A percentile compares a stretch with the other conserved stretches of the same genome.
These are phyloP conservation scores for Botrytis sinoallii DNA, from an alignment of 2,329 filamentous ascomycete species.

Conservation along the genomic window DNA sequence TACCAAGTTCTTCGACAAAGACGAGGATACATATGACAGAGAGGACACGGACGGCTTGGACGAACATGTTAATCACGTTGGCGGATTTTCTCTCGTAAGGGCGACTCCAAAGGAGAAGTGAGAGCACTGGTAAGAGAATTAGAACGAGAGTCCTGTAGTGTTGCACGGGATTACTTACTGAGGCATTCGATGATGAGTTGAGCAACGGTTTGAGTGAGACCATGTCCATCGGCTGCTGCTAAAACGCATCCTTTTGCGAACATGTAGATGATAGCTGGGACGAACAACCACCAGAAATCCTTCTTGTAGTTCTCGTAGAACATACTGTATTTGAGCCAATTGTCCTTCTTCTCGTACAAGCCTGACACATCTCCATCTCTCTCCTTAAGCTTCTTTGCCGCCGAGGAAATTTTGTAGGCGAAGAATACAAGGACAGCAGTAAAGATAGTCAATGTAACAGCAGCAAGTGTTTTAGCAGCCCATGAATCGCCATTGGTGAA, in stretches of 20 bases:
- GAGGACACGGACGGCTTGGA: conserved; percentile 83
- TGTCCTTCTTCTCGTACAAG: conserved; percentile 84
- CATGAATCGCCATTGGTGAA: conserved; percentile 92
- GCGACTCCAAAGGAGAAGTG: conserved; percentile 75
- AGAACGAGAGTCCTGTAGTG: neutral
- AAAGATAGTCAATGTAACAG: conserved; percentile 74
- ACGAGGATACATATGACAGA: conserved; percentile 87
- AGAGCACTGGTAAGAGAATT: conserved; percentile 52
- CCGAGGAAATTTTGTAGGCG: conserved; percentile 75
- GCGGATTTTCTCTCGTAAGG: conserved; percentile 84
- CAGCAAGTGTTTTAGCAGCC: conserved; percentile 83
- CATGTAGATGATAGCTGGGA: conserved; percentile 85
- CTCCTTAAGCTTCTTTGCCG: conserved; percentile 71
- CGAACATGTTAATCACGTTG: conserved; percentile 90
- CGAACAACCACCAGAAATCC: conserved; percentile 95
- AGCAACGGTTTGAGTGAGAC: conserved; percentile 73
- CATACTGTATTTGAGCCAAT: conserved; percentile 92
- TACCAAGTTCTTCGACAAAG: conserved; percentile 89
- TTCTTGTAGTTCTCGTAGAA: conserved; percentile 97
- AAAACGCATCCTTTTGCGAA: conserved; percentile 85
- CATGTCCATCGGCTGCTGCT: conserved; percentile 80
- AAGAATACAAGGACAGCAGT: conserved; percentile 81
- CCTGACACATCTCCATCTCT: conserved; percentile 67
- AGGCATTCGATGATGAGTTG: conserved; percentile 78
- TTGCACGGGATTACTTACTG: conserved; percentile 29